These are phyloP conservation scores for Asparagopsis taxiformis DNA, from an alignment of 31 red algal genomes.

Conservation along the genomic window DNA sequence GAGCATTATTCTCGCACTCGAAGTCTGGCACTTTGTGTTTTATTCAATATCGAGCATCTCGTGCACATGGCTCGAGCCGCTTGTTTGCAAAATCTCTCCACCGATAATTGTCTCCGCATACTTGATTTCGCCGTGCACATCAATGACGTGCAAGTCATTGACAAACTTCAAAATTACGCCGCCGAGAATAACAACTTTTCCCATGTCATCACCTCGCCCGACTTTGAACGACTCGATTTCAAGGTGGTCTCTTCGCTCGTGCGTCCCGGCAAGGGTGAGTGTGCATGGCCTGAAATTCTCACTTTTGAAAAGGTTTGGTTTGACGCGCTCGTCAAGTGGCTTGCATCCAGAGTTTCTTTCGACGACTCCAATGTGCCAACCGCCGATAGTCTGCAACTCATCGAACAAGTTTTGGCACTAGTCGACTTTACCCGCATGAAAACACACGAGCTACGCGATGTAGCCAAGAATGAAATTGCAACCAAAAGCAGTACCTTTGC, in stretches of 20 bases:
- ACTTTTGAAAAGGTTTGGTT: slow-evolving; percentile 84
- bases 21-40: slow-evolving; percentile 66
- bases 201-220: slow-evolving; percentile 41
- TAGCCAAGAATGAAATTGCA: slow-evolving; percentile 52
- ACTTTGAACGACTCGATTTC: slow-evolving; percentile 52
- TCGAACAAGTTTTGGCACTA: slow-evolving; percentile 39
- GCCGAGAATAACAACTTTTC: slow-evolving; percentile 55
- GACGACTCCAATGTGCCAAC: background rate
- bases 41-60: slow-evolving; percentile 53
- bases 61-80: slow-evolving; percentile 31
- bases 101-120: slow-evolving; percentile 61
- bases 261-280: slow-evolving; percentile 67
- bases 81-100: slow-evolving; percentile 54
- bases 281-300: slow-evolving; percentile 49
- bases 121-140: slow-evolving; percentile 64
- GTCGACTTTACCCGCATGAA: slow-evolving; percentile 77
- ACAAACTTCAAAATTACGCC: slow-evolving; percentile 52
- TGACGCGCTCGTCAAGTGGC: slow-evolving; percentile 67
- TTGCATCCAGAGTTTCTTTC: slow-evolving; percentile 7
- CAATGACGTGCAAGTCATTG: slow-evolving; percentile 42
- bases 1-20: slow-evolving; percentile 30
- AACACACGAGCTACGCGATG: slow-evolving; percentile 65
- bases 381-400: slow-evolving; percentile 4
- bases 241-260: slow-evolving; percentile 41
- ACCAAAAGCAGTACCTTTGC: slow-evolving; percentile 31